Conservation (phyloP, 2,329 filamentous ascomycete species). For the Scorias spongiosa region DNA sequence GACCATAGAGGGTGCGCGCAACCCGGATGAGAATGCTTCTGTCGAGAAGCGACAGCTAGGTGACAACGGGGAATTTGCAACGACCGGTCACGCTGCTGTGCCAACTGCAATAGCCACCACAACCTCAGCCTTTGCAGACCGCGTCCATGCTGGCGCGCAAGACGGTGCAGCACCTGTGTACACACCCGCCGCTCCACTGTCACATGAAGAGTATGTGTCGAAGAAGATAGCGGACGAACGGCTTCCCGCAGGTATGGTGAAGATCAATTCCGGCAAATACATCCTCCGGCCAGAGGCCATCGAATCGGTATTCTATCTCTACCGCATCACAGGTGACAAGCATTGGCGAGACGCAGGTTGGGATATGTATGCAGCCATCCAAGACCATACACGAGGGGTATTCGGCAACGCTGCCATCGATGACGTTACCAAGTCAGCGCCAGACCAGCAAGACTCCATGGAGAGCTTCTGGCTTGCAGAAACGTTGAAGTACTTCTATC, state of each 20-base stretch:
- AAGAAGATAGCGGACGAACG: conserved; percentile 24
- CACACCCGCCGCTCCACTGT: conserved; percentile 12
- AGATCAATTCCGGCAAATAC: conserved; percentile 24
- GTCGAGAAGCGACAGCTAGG: not conserved
- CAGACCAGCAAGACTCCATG: conserved; percentile 46
- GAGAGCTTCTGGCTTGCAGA: conserved; percentile 82
- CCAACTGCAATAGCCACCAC: not conserved
- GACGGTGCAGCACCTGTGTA: conserved; percentile 3
- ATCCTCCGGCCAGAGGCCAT: conserved; percentile 57
- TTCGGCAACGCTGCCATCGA: conserved; percentile 56
- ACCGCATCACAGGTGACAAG: conserved; percentile 70
- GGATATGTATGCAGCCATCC: conserved; percentile 66
- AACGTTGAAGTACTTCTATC: conserved; percentile 83
- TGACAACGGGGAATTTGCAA: not conserved
- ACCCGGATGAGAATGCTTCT: not conserved
- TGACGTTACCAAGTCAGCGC: conserved; percentile 38
- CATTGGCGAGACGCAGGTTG: conserved; percentile 69
- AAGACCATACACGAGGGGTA: conserved; percentile 48
- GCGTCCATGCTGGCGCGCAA: not conserved
- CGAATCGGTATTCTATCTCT: conserved; percentile 79
- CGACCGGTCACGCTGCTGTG: not conserved
- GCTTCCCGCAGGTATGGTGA: conserved; percentile 26
- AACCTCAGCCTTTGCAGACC: not conserved
- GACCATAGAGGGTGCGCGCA: not conserved
- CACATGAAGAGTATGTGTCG: conserved; percentile 17